phyloP scores from a whole-genome alignment of 208 protist genomes.

The Borovskyia barvae region DNA sequence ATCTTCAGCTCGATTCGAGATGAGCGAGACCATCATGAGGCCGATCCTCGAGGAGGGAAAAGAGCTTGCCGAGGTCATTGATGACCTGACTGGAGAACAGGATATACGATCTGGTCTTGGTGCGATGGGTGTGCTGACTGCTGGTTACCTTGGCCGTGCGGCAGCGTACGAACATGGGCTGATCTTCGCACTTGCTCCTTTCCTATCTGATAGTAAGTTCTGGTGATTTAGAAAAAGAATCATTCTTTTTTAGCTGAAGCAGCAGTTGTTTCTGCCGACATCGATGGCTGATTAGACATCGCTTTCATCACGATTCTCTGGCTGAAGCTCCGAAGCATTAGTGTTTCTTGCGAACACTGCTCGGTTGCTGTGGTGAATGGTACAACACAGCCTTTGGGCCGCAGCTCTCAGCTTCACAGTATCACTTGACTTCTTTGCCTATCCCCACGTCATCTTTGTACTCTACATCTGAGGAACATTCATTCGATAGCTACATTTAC shows the following conservation, averaged over 20 bases:
- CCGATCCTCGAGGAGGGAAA: slow-evolving; percentile 69
- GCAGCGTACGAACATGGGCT: slow-evolving; percentile 72
- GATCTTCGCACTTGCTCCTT: slow-evolving; percentile 81
- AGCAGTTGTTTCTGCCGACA: no score
- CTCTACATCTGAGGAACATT: not conserved
- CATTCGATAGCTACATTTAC: not conserved
- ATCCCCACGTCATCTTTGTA: no score
- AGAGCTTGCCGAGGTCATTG: slow-evolving; percentile 80
- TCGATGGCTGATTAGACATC: no score
- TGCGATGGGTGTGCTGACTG: slow-evolving; percentile 82
- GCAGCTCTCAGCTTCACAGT: no score
- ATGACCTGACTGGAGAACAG: slow-evolving; percentile 62
- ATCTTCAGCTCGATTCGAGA: slow-evolving; percentile 79
- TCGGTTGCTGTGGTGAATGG: no score
- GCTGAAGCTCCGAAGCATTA: no score
- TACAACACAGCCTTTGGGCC: no score
- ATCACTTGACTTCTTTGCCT: no score
- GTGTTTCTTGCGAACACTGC: no score
- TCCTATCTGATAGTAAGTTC: slow-evolving; percentile 67
- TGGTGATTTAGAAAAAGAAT: slow-evolving; percentile 38
- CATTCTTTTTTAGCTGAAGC: no score
- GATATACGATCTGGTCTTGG: slow-evolving; percentile 77
- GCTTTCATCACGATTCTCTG: no score
- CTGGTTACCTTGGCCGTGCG: slow-evolving; percentile 53
- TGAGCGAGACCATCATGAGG: slow-evolving; percentile 64